Evolutionary conservation across 352 stramenopile genomes (phyloP).

Genomic region (Phytophthora citricola): DNA sequence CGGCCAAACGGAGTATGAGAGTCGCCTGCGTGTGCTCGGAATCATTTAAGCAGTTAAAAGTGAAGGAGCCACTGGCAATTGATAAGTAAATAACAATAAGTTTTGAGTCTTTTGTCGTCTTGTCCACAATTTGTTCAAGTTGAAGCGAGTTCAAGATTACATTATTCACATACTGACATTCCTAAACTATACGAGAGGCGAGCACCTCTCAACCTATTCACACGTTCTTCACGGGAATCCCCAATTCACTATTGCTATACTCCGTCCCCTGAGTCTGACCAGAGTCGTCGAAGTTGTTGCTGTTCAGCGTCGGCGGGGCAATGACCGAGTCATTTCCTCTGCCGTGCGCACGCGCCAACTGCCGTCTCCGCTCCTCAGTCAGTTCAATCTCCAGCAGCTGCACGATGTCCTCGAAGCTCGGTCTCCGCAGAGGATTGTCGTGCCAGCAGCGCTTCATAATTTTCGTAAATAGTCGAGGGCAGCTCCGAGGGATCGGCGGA

Average conservation of each 20-base stretch:
- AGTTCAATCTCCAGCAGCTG: constrained; percentile 80
- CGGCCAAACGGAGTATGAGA: constrained; percentile 86
- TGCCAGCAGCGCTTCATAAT: constrained; percentile 88
- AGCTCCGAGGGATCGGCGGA: constrained; percentile 63
- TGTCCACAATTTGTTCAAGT: background rate
- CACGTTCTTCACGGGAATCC: constrained; percentile 8
- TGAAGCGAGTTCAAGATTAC: constrained; percentile 27
- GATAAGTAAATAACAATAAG: constrained; percentile 14
- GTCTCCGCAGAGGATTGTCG: constrained; percentile 67
- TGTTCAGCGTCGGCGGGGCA: constrained; percentile 18
- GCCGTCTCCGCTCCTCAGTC: constrained; percentile 49
- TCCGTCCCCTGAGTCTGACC: constrained; percentile 14
- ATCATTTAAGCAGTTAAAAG: constrained; percentile 62
- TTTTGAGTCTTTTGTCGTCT: constrained; percentile 13
- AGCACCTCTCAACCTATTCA: constrained; percentile 26
- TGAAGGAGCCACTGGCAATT: background rate
- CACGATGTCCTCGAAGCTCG: constrained; percentile 83
- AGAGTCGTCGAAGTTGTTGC: constrained; percentile 31
- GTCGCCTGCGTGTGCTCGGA: constrained; percentile 76
- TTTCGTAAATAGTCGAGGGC: constrained; percentile 75
- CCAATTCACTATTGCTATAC: constrained; percentile 11
- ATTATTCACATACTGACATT: constrained; percentile 32
- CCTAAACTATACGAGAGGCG: constrained; percentile 32
- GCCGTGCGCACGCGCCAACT: constrained; percentile 28
- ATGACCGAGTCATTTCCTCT: constrained; percentile 30